Percentiles rank a stretch among this genome's conserved stretches.
Conservation (phyloP, 306 rosid genomes). For the Hippophae gyantsensis region DNA sequence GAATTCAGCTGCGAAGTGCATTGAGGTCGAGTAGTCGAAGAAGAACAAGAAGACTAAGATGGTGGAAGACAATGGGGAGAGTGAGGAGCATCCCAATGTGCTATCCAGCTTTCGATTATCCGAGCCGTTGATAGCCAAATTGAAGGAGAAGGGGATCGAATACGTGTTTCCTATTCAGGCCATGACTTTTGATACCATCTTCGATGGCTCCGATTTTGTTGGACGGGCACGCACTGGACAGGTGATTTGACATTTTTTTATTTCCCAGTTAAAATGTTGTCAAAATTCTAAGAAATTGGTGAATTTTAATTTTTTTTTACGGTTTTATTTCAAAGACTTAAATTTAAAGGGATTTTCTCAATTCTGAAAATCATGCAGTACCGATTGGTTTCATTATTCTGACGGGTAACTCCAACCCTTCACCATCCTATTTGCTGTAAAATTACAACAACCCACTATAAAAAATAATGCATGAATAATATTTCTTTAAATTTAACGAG, state of each 20-base stretch:
- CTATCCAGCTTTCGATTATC: conserved; percentile 59
- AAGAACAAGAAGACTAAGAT: conserved; percentile 8
- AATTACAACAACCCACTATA: too few relatives aligned
- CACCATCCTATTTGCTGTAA: too few relatives aligned
- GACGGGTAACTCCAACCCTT: too few relatives aligned
- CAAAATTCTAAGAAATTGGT: too few relatives aligned
- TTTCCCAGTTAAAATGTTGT: too few relatives aligned
- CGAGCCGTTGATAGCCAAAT: conserved; percentile 42
- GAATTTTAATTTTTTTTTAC: too few relatives aligned
- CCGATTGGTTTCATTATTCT: too few relatives aligned
- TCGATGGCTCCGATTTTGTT: conserved; percentile 76
- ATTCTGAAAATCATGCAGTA: too few relatives aligned
- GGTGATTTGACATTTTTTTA: conserved; percentile 22
- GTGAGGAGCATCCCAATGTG: conserved; percentile 50
- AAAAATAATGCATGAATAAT: too few relatives aligned
- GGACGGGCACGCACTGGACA: conserved; percentile 97
- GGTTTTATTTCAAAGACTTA: too few relatives aligned
- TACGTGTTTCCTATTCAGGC: conserved; percentile 58
- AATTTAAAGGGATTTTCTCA: too few relatives aligned
- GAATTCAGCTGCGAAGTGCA: conserved; percentile 18
- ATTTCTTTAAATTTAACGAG: too few relatives aligned
- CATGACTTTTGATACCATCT: conserved; percentile 13
- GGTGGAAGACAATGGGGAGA: conserved; percentile 14
- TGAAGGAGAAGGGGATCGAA: conserved; percentile 68
- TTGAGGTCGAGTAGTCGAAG: conserved; percentile 15